Conservation (phyloP, 257 asterid species). For the Plantago ovata region DNA sequence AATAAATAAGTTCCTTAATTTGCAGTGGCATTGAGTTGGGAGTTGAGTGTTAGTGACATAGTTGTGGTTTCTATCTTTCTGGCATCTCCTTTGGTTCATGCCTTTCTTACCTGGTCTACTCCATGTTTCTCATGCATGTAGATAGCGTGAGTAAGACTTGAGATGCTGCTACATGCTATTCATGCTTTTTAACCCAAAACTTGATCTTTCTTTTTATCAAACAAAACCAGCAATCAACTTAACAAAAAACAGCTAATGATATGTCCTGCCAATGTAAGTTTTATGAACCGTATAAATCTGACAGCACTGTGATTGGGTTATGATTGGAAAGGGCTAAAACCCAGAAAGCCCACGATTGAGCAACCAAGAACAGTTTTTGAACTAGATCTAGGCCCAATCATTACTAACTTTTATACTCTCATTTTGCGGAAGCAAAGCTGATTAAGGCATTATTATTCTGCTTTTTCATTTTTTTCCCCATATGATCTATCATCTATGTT, state of each 20-base stretch:
- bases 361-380: neutral
- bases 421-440: no score
- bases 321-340: neutral
- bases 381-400: neutral
- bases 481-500: no score
- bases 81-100: no score
- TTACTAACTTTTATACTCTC: no score
- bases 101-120: conserved; percentile 1
- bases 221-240: neutral
- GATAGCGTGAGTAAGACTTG: neutral
- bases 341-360: neutral
- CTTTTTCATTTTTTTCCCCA: no score
- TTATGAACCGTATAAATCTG: neutral
- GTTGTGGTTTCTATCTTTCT: no score
- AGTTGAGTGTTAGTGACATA: neutral
- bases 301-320: neutral
- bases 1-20: neutral
- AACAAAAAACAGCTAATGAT: neutral
- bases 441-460: no score
- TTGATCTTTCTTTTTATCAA: no score
- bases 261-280: neutral
- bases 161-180: conserved; percentile 1
- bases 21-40: conserved; percentile 3
- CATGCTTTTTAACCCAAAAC: neutral
- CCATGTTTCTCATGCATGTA: neutral